These are phyloP conservation scores for Phytomonas serpens DNA, from an alignment of 208 protist species.

Conservation along the genomic window DNA sequence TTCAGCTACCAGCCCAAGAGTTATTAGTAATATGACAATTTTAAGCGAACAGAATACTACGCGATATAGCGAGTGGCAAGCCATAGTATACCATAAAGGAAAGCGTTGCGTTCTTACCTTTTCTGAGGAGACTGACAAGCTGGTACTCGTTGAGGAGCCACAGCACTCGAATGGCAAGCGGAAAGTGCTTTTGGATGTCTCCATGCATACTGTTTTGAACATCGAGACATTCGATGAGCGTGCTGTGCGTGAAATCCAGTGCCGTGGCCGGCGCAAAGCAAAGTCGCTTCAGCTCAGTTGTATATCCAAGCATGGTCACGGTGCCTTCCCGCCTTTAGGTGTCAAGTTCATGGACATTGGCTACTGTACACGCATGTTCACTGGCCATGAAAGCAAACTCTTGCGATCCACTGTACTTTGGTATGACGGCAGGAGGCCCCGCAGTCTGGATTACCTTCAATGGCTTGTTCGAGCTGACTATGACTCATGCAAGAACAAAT, in stretches of 20 bases:
- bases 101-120: slow-evolving; percentile 28
- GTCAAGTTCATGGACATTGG: background rate
- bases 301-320: background rate
- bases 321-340: background rate
- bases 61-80: slow-evolving; percentile 9
- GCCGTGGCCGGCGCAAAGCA: slow-evolving; percentile 19
- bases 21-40: background rate
- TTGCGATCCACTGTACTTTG: background rate
- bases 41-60: background rate
- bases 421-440: background rate
- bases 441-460: slow-evolving; percentile 6
- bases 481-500: background rate
- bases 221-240: slow-evolving; percentile 50
- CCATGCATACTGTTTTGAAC: slow-evolving; percentile 46
- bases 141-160: slow-evolving; percentile 17
- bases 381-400: background rate
- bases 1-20: background rate
- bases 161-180: slow-evolving; percentile 14
- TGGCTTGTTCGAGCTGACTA: slow-evolving; percentile 10
- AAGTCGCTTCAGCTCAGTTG: slow-evolving; percentile 15
- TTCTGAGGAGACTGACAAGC: slow-evolving; percentile 10
- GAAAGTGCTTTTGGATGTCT: slow-evolving; percentile 34
- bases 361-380: background rate
- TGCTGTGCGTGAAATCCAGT: slow-evolving; percentile 16
- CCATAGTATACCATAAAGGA: slow-evolving; percentile 16